Base-by-base conservation (phyloP, 2,329 filamentous ascomycete genomes). In the Fusarium pilosicola region DNA sequence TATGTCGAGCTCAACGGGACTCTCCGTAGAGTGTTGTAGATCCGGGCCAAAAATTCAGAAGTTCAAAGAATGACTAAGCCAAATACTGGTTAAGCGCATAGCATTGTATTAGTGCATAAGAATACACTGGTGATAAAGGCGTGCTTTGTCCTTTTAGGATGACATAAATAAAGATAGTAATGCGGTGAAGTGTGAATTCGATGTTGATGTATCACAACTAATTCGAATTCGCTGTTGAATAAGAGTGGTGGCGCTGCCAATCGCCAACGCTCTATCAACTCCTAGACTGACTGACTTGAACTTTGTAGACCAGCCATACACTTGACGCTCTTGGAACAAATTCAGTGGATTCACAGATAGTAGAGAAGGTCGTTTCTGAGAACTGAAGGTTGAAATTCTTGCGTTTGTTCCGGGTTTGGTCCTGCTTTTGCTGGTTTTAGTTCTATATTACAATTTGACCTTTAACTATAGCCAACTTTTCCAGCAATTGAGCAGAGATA, bases 41-140 rank as follows among this genome's bases (percentile, higher is more conserved):
- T 48, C 28, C n/a, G 9, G 24, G 44, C 76, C 76, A 78, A 78
- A 78, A 77, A 55, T 68, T 78, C 69, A 70, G 51, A 65, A 70
- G 65, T 58, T 42, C 32, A 24, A 14, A 58, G 18, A 18, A 70
- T 77, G 75, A 77, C 75, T 77, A 77, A 76, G 67, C 75, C 12
- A 0, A 5, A 14, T 17, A n/a, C 11, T 12, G 48, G 54, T 11
- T 69, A 72, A 55, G 24, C 26, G 65, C 59, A 72, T 74, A 71
- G 10, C 6, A 7, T 1, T 14, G 18, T 20, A 38, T 75, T 67
- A 26, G 45, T 74, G 62, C 72, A 75, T 77, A 20, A 4, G 38
- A 11, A 34, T 20, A 41, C 30, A 18, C 15, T 26, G 17, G n/a
- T 8, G 51, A 41, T 28, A 20, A 28, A 39, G 22, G 24, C 12